A percentile compares a stretch with the other conserved stretches of the same genome.
Conservation (phyloP, 1,284 basidiomycete genomes). For the Peniophora sp. region DNA sequence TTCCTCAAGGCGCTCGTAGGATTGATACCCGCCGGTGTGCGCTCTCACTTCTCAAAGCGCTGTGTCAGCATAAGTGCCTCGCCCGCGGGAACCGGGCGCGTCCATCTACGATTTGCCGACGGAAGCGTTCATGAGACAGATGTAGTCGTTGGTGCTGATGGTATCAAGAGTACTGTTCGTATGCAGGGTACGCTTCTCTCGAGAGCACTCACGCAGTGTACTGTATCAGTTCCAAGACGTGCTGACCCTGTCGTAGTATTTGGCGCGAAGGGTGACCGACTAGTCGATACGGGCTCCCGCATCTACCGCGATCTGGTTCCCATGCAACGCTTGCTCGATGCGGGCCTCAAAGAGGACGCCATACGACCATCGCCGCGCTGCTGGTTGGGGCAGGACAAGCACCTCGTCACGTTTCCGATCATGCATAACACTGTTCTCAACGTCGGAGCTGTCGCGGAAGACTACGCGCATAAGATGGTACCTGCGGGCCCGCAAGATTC, state of each 20-base stretch:
- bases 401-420: constrained; percentile 52
- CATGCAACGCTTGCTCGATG: constrained; percentile 22
- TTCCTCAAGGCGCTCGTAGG: constrained; percentile 35
- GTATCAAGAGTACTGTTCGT: constrained; percentile 36
- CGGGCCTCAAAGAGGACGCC: constrained; percentile 28
- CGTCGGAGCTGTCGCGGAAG: neutral
- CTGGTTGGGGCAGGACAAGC: constrained; percentile 39
- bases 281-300: constrained; percentile 31
- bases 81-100: constrained; percentile 17
- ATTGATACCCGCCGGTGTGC: constrained; percentile 25
- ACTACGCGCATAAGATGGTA: neutral
- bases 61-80: constrained; percentile 25
- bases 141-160: constrained; percentile 41
- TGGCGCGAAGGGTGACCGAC: constrained; percentile 16
- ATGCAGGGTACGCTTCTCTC: too few relatives aligned
- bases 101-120: constrained; percentile 31
- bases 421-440: constrained; percentile 20
- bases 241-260: constrained; percentile 16
- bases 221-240: too few relatives aligned
- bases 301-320: constrained; percentile 36
- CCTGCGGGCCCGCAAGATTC: neutral
- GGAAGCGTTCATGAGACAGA: constrained; percentile 34
- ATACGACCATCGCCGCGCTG: constrained; percentile 26
- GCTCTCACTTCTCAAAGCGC: constrained; percentile 39
- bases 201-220: too few relatives aligned